Percentiles rank a stretch among this genome's conserved stretches.
phyloP scores from a whole-genome alignment of 2,329 filamentous ascomycete genomes.

The Laburnicola sp. region DNA sequence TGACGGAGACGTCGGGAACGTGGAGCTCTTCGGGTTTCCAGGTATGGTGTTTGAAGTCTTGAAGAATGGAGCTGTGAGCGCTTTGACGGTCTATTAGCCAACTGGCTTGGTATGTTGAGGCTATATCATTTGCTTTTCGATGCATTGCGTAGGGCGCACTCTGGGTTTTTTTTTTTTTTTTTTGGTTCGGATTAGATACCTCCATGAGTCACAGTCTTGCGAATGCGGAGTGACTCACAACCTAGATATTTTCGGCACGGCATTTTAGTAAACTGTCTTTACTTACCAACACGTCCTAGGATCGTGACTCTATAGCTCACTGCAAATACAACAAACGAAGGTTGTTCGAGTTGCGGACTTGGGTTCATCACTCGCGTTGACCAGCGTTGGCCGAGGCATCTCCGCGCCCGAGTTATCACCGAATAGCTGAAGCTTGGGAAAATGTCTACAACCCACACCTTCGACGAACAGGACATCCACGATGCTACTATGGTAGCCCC shows the following conservation, averaged over 20 bases:
- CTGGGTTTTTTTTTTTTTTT: background rate
- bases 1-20: conserved; percentile 65
- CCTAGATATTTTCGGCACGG: background rate
- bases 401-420: conserved; percentile 11
- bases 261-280: too few species aligned
- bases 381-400: conserved; percentile 1
- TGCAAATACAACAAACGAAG: too few species aligned
- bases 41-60: conserved; percentile 94
- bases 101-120: background rate
- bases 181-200: background rate
- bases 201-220: background rate
- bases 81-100: conserved; percentile 78
- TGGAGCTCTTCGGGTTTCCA: conserved; percentile 89
- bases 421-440: conserved; percentile 8
- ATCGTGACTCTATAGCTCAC: too few species aligned
- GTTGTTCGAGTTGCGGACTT: too few species aligned
- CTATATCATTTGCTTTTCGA: background rate
- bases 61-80: conserved; percentile 87
- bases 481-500: conserved; percentile 46
- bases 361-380: too few species aligned
- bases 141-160: background rate
- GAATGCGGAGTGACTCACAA: background rate
- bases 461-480: conserved; percentile 21
- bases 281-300: too few species aligned
- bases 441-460: conserved; percentile 9